phyloP scores from a whole-genome alignment of 1,284 basidiomycete species.

The Marasmius tenuissimus region DNA sequence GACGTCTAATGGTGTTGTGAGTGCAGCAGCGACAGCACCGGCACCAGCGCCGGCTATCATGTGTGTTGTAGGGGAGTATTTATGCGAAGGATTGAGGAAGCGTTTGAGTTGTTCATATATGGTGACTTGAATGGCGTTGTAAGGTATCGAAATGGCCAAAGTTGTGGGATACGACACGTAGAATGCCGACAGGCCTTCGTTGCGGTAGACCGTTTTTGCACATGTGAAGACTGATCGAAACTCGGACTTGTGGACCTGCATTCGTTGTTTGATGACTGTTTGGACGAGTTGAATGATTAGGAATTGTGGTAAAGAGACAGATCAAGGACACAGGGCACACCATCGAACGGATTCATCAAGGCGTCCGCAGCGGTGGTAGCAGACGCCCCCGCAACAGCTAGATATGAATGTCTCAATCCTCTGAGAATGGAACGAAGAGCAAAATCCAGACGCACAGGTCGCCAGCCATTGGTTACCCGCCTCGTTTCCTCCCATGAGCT shows the following conservation, averaged over 20 bases:
- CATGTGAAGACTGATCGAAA: conserved; percentile 85
- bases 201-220: conserved; percentile 80
- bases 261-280: conserved; percentile 96
- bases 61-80: conserved; percentile 91
- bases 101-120: conserved; percentile 95
- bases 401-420: conserved; percentile 4
- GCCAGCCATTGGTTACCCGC: conserved; percentile 81
- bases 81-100: conserved; percentile 81
- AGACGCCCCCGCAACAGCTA: conserved; percentile 90
- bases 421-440: conserved; percentile 1
- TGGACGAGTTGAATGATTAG: conserved; percentile 13
- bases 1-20: conserved; percentile 98
- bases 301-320: conserved; percentile 1
- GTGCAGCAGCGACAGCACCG: conserved; percentile 91
- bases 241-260: conserved; percentile 94
- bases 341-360: conserved; percentile 99
- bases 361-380: conserved; percentile 97
- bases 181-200: conserved; percentile 90
- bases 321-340: conserved; percentile 44
- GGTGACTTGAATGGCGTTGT: conserved; percentile 97
- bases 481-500: conserved; percentile 86
- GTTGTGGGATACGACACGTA: conserved; percentile 99
- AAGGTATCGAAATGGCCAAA: conserved; percentile 94
- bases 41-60: conserved; percentile 90
- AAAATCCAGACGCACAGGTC: conserved; percentile 58